phyloP scores from a whole-genome alignment of 192 early-diverging fungal species.

The Cetraspora pellucida region DNA sequence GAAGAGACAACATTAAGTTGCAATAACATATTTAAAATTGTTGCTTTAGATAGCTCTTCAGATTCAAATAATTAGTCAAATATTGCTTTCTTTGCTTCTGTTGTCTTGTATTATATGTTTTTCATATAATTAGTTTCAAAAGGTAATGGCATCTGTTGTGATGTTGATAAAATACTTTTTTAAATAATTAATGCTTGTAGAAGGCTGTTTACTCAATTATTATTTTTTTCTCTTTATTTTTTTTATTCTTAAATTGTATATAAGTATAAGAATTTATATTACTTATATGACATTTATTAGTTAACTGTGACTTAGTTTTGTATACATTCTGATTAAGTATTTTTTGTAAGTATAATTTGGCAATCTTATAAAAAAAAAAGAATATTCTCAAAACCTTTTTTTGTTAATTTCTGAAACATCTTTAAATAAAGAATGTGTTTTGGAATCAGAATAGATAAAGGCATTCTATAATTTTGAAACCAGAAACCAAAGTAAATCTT shows the following conservation, averaged over 20 bases:
- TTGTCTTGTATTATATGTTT: not conserved
- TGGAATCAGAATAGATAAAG: not conserved
- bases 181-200: not conserved
- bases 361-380: constrained; percentile 4
- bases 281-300: not conserved
- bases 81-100: not conserved
- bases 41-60: not conserved
- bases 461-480: not conserved
- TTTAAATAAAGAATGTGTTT: constrained; percentile 13
- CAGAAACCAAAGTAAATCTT: not conserved
- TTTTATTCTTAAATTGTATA: not conserved
- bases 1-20: not conserved
- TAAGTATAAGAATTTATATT: constrained; percentile 17
- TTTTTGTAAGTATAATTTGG: not conserved
- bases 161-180: not conserved
- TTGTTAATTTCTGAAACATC: not conserved
- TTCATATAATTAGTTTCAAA: not conserved
- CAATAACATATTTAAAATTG: not conserved
- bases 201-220: not conserved
- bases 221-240: not conserved
- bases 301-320: constrained; percentile 9
- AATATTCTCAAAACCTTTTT: not conserved
- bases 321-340: not conserved
- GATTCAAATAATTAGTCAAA: not conserved
- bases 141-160: not conserved